These are phyloP conservation scores for Colletotrichum cuscutae DNA, from an alignment of 2,329 filamentous ascomycete species.

Conservation along the genomic window DNA sequence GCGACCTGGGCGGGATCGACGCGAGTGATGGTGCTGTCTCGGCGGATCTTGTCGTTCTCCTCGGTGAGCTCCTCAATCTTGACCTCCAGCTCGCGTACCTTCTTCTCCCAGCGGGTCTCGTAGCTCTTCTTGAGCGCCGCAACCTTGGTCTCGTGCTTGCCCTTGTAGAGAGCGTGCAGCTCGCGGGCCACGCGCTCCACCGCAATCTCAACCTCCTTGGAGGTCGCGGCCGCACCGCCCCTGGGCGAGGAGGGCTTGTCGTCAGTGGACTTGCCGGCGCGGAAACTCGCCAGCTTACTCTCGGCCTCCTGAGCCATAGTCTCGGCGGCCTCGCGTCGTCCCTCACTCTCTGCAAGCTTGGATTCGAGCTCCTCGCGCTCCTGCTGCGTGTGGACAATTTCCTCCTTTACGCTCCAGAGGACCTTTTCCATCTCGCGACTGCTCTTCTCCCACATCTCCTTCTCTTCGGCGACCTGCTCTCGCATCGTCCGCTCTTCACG, in stretches of 20 bases:
- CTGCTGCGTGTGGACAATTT: conserved; percentile 81
- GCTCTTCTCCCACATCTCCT: conserved; percentile 84
- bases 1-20: conserved; percentile 58
- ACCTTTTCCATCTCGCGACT: conserved; percentile 88
- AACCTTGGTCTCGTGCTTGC: conserved; percentile 97
- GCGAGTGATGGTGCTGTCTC: conserved; percentile 73
- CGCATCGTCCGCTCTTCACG: conserved; percentile 79
- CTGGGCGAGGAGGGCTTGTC: conserved; percentile 49
- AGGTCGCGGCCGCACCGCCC: conserved; percentile 41
- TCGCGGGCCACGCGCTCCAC: conserved; percentile 95
- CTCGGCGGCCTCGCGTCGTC: conserved; percentile 78
- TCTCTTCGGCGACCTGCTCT: conserved; percentile 79
- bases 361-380: conserved; percentile 83
- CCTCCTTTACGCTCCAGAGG: conserved; percentile 81
- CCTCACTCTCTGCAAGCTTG: conserved; percentile 81
- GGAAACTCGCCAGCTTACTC: conserved; percentile 79
- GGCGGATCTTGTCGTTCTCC: conserved; percentile 80
- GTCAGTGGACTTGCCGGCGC: conserved; percentile 65
- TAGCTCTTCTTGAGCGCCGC: conserved; percentile 87
- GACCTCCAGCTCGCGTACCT: conserved; percentile 79
- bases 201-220: conserved; percentile 80
- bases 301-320: conserved; percentile 81
- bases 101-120: conserved; percentile 90
- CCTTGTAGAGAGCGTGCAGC: conserved; percentile 92
- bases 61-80: conserved; percentile 75